Evolutionary conservation across 2,329 filamentous ascomycete genomes (phyloP), one percentile per base, ranked within the genome.

Genomic region (Pyricularia grisea): DNA sequence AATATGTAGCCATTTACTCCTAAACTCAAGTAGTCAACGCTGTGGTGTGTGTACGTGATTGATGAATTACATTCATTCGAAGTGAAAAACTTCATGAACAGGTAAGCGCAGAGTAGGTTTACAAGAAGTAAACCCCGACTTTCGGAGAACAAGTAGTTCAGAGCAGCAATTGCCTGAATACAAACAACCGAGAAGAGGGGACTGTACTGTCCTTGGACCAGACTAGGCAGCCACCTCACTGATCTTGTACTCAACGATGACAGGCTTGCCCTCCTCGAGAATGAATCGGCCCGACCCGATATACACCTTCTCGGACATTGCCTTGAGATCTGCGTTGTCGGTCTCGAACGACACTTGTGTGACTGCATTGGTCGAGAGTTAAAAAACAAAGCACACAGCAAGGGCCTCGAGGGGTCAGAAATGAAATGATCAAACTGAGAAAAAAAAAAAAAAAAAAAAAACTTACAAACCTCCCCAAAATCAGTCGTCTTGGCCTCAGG

Each of bases 231-330:
- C 68, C 30, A 82, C 79, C 73, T 82, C 77, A 70, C 79, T 81
- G 69, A 82, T 79, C 73, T 80, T 81, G 73, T 82, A 83, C 76
- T 82, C 81, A 12, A 83, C 80, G 25, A 77, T 72, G 7, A 76
- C 69, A 14, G 77, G 74, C 74, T 80, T 76, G 27, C 78, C 80
- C 3, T 71, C 67, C 71, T 79, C 77, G n/a, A 81, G n/a, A 12
- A 81, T 72, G 70, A 83, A 82, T 36, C 78, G 74, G 23, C 81
- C 81, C 63, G 78, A 76, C 4, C 74, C 79, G 36, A 82, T 80
- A 71, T 75, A 83, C 5, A 79, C 73, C 73, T 79, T 81, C 68
- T 76, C 68, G 71, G 80, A 77, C n/a, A 83, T 70, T 3, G 68
- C 74, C 68, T 74, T 76, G 68, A 82, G 74, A 64, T 73, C 73